Evolutionary conservation across 371 early-diverging fungal genomes (phyloP).

Genomic region (Basidiobolus meristosporus): DNA sequence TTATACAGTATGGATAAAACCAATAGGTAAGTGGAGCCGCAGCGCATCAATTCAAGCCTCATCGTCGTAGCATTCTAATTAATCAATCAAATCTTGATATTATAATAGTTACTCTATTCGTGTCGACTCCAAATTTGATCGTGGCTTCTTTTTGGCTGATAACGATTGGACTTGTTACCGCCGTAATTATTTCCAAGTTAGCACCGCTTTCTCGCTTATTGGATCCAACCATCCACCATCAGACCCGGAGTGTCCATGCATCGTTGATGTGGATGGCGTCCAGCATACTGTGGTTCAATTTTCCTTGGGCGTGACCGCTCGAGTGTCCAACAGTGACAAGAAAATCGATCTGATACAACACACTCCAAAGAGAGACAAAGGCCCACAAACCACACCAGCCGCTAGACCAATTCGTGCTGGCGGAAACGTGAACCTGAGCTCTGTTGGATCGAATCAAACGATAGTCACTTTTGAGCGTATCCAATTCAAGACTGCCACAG

Average conservation of each 20-base stretch:
- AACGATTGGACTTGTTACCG: slow-evolving; percentile 89
- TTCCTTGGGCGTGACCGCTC: slow-evolving; percentile 48
- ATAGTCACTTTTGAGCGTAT: slow-evolving; percentile 77
- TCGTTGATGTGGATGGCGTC: slow-evolving; percentile 22
- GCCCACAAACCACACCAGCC: slow-evolving; percentile 58
- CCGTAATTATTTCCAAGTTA: slow-evolving; percentile 86
- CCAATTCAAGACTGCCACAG: slow-evolving; percentile 90
- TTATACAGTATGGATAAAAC: slow-evolving; percentile 34
- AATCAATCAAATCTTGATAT: slow-evolving; percentile 3
- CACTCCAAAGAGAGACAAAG: slow-evolving; percentile 87
- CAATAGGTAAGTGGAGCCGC: slow-evolving; percentile 17
- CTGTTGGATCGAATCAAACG: slow-evolving; percentile 26
- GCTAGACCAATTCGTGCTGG: slow-evolving; percentile 37
- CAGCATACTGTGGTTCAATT: slow-evolving; percentile 33
- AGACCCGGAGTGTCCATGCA: slow-evolving; percentile 32
- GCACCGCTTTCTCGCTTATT: slow-evolving; percentile 42
- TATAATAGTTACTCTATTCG: slow-evolving; percentile 17
- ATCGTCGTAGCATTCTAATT: neutral
- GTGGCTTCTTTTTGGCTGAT: slow-evolving; percentile 62
- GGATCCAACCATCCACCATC: slow-evolving; percentile 10
- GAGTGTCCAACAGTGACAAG: slow-evolving; percentile 48
- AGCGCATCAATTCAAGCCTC: neutral
- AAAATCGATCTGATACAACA: slow-evolving; percentile 75
- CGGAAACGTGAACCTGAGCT: slow-evolving; percentile 25
- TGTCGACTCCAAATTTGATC: slow-evolving; percentile 45